Evolutionary conservation across 352 stramenopile genomes (phyloP), one percentile per base, ranked within the genome.

Genomic region (Globisporangium cylindrosporum): DNA sequence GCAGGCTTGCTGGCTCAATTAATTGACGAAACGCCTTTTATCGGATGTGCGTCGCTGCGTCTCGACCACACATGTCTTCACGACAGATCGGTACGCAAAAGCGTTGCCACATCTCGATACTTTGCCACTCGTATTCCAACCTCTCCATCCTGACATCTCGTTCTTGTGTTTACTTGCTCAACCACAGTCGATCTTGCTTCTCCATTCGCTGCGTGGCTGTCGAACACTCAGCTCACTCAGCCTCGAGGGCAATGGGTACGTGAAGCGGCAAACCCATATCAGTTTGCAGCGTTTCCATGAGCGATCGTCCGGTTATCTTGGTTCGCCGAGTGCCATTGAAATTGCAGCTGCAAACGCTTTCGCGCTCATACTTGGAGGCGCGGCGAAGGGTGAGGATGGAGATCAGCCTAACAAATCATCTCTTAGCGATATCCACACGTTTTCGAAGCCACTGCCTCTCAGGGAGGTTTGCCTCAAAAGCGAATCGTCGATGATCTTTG

Each of bases 241-340:
- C 43, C 79, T 93, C 5, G 83, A 93, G 57, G 81, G 81, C 58
- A 93, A 92, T 59, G 86, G 84, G 8, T 83, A 84, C 56, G 62
- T 84, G 0, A 76, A 73, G 55, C 73, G 82, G 25, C 64, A 75
- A 2, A 62, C 58, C 1, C 68, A 78, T 25, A 66, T 59, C 27
- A 78, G 68, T 18, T 34, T 59, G 22, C 43, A 58, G 43, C 56
- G 56, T 18, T 64, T 69, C 32, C 64, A 69, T n/a, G 64, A 56
- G 6, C 36, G 32, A 43, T 41, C 66, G 24, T 67, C 59, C 12
- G 15, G 12, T 15, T 71, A n/a, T 4, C n/a, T 64, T 6, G 36
- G 56, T 2, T 36, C 55, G 0, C 65, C 70, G 8, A 79, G 59
- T 54, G 62, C 75, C 7, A 71, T 88, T n/a, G 78, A 87, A 22